Percentiles rank a stretch among this genome's conserved stretches.
Conservation (phyloP, 2,329 filamentous ascomycete genomes). For the Trichoderma koningiopsis region DNA sequence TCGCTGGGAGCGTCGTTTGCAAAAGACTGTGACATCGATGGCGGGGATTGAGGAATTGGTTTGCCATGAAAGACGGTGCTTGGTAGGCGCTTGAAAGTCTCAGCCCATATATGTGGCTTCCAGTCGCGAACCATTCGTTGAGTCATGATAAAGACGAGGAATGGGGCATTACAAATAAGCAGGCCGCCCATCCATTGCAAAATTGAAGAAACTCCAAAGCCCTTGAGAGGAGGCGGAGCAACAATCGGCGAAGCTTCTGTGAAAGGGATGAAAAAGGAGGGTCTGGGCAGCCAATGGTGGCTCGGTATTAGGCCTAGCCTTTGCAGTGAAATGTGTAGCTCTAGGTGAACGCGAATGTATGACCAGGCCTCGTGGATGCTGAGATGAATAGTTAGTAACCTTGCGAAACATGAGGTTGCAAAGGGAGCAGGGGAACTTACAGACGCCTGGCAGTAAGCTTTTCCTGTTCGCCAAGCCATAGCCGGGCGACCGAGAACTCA, state of each 20-base stretch:
- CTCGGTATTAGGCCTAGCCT: conserved; percentile 51
- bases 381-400: background rate
- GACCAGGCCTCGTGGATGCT: conserved; percentile 41
- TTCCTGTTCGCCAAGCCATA: conserved; percentile 34
- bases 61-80: conserved; percentile 40
- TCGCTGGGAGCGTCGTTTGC: conserved; percentile 18
- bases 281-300: conserved; percentile 46
- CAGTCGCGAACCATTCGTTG: conserved; percentile 43
- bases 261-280: conserved; percentile 58
- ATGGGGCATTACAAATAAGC: conserved; percentile 49
- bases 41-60: conserved; percentile 30
- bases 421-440: conserved; percentile 30
- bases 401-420: background rate
- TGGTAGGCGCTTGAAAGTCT: conserved; percentile 46
- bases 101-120: conserved; percentile 41
- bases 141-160: conserved; percentile 50
- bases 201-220: conserved; percentile 44
- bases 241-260: conserved; percentile 53
- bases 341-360: conserved; percentile 53
- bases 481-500: conserved; percentile 33
- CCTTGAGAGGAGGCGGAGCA: conserved; percentile 46
- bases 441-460: conserved; percentile 32
- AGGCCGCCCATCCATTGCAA: conserved; percentile 47
- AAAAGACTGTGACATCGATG: conserved; percentile 4
- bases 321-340: conserved; percentile 56